Evolutionary conservation across 1,284 basidiomycete genomes (phyloP), one percentile per base, ranked within the genome.

Genomic region (Apiotrichum montevideense): DNA sequence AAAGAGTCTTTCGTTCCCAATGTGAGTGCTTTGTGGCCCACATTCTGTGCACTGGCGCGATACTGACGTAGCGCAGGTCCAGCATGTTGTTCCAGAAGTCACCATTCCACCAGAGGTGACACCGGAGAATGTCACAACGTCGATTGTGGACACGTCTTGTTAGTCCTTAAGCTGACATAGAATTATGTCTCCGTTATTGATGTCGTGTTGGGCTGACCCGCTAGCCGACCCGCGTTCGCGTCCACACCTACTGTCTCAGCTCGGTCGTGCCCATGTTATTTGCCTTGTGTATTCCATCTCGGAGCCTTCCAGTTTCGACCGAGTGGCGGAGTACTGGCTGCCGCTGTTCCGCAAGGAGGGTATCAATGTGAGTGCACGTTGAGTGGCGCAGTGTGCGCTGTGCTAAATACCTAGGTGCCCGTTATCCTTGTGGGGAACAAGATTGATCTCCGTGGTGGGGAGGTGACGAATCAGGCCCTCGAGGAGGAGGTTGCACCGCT

Each of bases 391-490:
- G 21, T 21, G 21, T 21, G 21, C 21, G 21, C 21, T 21, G 21
- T 21, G 21, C 21, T 21, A 21, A 21, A 21, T 21, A 21, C 21
- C 21, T 72, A 95, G 88, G 87, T 97, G 8, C 95, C 96, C 14
- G 94, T 98, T 51, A 95, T 98, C 61, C 82, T 98, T 15, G 92
- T 98, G 35, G 95, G 95, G 54, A 98, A 98, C 80, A 98, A 98
- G 80, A 97, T 98, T 57, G 95, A 98, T 76, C 77, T 98, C 54
- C 83, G 95, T 33, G 89, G 90, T 4, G 92, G 91, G 2, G 85
- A 91, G 69, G 90, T 96, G 21, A 93, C 94, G 15, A 96, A 97
- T 69, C 87, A 96, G 70, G 91, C 89, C 3, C 79, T 98, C 59
- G 93, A 97, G 74, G 91, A 90, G 63, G 92, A 97, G 77, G 92